Percentiles rank a stretch among this genome's conserved stretches.
Conservation (phyloP, 108 stramenopile species). For the Aurantiochytrium sp. region DNA sequence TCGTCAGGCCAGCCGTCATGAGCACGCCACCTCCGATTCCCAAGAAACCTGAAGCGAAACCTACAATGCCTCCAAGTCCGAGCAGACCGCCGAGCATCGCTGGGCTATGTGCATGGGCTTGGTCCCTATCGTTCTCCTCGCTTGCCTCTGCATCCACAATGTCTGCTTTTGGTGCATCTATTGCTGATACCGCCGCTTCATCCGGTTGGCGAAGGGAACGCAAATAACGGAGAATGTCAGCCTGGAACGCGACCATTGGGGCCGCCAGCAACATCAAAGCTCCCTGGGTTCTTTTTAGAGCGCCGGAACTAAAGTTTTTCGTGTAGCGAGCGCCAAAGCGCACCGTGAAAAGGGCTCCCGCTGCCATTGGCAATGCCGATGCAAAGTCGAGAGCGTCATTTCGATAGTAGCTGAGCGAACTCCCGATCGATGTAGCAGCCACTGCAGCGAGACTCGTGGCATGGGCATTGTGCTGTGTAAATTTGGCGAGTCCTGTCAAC, state of each 20-base stretch:
- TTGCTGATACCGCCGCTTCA: too few relatives aligned
- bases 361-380: neutral
- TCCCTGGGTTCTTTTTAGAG: neutral
- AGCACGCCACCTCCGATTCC: conserved; percentile 1
- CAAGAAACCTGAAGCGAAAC: neutral
- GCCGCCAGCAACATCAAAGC: neutral
- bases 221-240: neutral
- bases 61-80: neutral
- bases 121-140: neutral
- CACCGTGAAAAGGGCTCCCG: neutral
- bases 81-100: neutral
- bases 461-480: neutral
- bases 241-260: neutral
- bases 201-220: too few relatives aligned
- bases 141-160: neutral
- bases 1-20: neutral
- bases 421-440: neutral
- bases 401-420: neutral
- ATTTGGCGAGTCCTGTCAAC: neutral
- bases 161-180: neutral
- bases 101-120: neutral
- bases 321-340: neutral
- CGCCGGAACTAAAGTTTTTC: neutral
- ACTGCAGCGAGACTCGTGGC: conserved; percentile 8
- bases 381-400: neutral